Conservation (phyloP, 768 basidiomycete species). For the Terana coerulea region DNA sequence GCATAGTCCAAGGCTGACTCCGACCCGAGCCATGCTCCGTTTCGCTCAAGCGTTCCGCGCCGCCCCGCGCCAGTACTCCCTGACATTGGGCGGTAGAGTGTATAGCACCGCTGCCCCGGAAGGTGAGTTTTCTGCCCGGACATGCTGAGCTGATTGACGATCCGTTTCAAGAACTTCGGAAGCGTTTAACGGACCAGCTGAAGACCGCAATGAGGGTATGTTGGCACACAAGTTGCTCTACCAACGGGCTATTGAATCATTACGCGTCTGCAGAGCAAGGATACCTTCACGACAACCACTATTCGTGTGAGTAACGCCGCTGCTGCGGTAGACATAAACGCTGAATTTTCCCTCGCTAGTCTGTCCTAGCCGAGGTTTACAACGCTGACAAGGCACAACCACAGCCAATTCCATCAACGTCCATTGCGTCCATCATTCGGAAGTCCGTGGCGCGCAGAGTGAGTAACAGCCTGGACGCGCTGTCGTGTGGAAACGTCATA, state of each 20-base stretch:
- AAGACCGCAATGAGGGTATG: conserved; percentile 69
- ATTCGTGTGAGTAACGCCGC: conserved; percentile 35
- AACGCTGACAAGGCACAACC: conserved; percentile 55
- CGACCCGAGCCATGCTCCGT: no score
- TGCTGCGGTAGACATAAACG: neutral
- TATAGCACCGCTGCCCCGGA: conserved; percentile 6
- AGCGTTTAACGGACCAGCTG: conserved; percentile 47
- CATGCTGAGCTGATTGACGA: neutral
- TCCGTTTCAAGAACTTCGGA: conserved; percentile 45
- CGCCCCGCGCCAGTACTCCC: no score
- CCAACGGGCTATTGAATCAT: no score
- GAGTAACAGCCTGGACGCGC: conserved; percentile 25
- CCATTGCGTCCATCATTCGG: conserved; percentile 49
- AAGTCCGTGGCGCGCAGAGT: conserved; percentile 60
- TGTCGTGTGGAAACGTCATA: neutral
- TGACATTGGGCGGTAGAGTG: neutral
- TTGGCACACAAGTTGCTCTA: no score
- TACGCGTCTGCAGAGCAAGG: conserved; percentile 42
- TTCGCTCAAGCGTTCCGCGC: no score
- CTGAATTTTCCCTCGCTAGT: conserved; percentile 34
- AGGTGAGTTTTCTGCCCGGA: neutral
- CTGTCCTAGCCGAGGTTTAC: conserved; percentile 67
- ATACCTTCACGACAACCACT: conserved; percentile 52
- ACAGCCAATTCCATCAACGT: conserved; percentile 42
- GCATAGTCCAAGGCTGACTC: no score